Base-by-base conservation (phyloP, 2,329 filamentous ascomycete species). In the Tolypocladium guangdongense region DNA sequence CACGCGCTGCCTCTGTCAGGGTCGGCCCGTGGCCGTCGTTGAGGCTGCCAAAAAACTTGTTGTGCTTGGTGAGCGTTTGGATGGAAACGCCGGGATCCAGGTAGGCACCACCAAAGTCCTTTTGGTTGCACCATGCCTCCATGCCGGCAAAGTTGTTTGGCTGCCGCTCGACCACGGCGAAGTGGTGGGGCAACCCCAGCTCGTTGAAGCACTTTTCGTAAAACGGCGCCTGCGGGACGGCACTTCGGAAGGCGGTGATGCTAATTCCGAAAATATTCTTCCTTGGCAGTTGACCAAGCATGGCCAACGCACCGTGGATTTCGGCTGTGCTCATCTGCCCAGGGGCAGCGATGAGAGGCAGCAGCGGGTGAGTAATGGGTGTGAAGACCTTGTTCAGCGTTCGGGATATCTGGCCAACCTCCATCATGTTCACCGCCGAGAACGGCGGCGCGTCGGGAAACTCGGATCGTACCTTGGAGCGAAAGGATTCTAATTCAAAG, bases 401-500 rank as follows among this genome's bases (percentile, higher is more conserved):
- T 61, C 90, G 80, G 1, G 89, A 93, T 50, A 95, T 81, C 64
- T 95, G 89, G 12, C 90, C 90, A n/a, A 83, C 81, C 60, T 88
- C 84, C 30, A 88, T 88, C 88, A 93, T 93, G 67, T 93, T 93
- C 59, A 95, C 82, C 7, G 87, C 88, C 2, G 88, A 93, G 36
- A 95, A 76, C 1, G 87, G 86, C 11, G 88, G 88, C 10, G 78
- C 76, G 57, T 85, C 77, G 0, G 86, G 79, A 58, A 86, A 84
- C 57, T 86, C 82, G 33, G 79, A 74, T 62, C 83, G 83, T 65
- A 93, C 84, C 58, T 83, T 80, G 12, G 87, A 90, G 33, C 89
- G 84, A 70, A 95, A 95, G 68, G 91, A 91, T 68, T 95, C 90
- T 36, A 95, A 78, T 71, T 95, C 88, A 64, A 95, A 93, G 68